Conservation (phyloP, 805 yeast genomes). For the Schwanniomyces polymorphus region DNA sequence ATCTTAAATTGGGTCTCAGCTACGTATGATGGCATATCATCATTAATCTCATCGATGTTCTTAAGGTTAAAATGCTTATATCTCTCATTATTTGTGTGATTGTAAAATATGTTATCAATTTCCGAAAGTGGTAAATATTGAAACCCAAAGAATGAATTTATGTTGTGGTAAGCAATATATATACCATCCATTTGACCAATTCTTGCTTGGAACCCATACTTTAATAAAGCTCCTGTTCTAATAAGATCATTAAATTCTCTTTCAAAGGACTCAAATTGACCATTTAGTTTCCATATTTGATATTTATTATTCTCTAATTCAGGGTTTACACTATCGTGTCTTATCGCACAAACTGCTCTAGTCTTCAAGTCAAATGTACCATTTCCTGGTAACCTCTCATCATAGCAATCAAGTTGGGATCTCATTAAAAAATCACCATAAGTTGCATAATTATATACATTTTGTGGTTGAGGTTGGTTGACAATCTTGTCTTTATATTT, state of each 20-base stretch:
- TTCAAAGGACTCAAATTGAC: slow-evolving; percentile 77
- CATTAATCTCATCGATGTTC: slow-evolving; percentile 25
- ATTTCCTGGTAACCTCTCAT: slow-evolving; percentile 76
- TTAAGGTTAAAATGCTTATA: slow-evolving; percentile 14
- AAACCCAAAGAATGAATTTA: slow-evolving; percentile 80
- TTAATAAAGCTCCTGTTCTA: slow-evolving; percentile 69
- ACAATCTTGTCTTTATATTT: slow-evolving; percentile 10
- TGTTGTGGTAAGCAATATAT: slow-evolving; percentile 86
- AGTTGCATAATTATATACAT: slow-evolving; percentile 68
- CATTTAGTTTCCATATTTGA: slow-evolving; percentile 60
- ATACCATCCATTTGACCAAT: slow-evolving; percentile 98
- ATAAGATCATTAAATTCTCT: slow-evolving; percentile 77
- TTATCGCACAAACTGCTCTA: slow-evolving; percentile 82
- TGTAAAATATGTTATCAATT: slow-evolving; percentile 53
- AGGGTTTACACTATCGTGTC: slow-evolving; percentile 71
- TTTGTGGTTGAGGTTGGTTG: slow-evolving; percentile 14
- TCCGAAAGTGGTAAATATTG: slow-evolving; percentile 78
- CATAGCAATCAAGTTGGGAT: slow-evolving; percentile 87
- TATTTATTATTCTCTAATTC: slow-evolving; percentile 61
- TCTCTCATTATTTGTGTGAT: slow-evolving; percentile 7
- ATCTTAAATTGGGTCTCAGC: slow-evolving; percentile 70
- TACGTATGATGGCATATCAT: slow-evolving; percentile 42
- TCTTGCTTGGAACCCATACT: slow-evolving; percentile 88
- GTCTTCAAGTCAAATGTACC: slow-evolving; percentile 93
- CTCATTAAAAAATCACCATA: slow-evolving; percentile 74